Percentiles rank a stretch among this genome's conserved stretches.
Conservation (phyloP, 768 basidiomycete species). For the Tylopilus plumbeoviolaceoides region DNA sequence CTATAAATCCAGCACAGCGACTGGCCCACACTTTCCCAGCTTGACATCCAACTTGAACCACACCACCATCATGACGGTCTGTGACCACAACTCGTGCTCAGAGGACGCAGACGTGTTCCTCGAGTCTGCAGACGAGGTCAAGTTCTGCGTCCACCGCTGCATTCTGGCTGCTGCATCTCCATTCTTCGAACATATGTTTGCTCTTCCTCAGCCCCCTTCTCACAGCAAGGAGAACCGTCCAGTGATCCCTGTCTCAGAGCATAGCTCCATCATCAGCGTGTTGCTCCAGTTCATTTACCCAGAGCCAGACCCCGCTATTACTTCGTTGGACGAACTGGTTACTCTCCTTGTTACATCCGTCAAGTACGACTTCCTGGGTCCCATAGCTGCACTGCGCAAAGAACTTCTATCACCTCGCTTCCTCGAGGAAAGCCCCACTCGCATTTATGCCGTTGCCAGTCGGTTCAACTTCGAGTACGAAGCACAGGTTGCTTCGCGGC, state of each 20-base stretch:
- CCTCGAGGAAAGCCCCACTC: conserved; percentile 44
- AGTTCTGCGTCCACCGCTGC: conserved; percentile 59
- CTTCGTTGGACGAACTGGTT: conserved; percentile 50
- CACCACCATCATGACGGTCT: conserved; percentile 24
- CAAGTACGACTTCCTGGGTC: conserved; percentile 60
- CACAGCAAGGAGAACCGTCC: conserved; percentile 32
- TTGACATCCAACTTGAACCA: not conserved
- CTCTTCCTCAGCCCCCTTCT: conserved; percentile 50
- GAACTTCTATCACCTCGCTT: conserved; percentile 50
- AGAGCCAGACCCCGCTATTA: conserved; percentile 48
- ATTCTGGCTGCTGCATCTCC: conserved; percentile 62
- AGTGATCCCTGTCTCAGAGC: conserved; percentile 55
- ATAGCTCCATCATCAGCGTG: conserved; percentile 38
- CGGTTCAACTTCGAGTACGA: conserved; percentile 63
- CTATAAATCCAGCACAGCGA: conserved; percentile 20
- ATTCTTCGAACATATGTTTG: conserved; percentile 68
- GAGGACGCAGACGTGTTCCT: conserved; percentile 53
- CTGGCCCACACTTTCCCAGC: not conserved
- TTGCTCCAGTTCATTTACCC: conserved; percentile 64
- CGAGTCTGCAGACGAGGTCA: conserved; percentile 39
- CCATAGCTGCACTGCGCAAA: conserved; percentile 45
- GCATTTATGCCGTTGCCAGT: conserved; percentile 69
- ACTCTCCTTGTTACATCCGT: conserved; percentile 48
- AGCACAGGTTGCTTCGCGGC: conserved; percentile 53
- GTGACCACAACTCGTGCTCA: conserved; percentile 37